Conservation (phyloP, 1,284 basidiomycete genomes). For the Trametes sp. region DNA sequence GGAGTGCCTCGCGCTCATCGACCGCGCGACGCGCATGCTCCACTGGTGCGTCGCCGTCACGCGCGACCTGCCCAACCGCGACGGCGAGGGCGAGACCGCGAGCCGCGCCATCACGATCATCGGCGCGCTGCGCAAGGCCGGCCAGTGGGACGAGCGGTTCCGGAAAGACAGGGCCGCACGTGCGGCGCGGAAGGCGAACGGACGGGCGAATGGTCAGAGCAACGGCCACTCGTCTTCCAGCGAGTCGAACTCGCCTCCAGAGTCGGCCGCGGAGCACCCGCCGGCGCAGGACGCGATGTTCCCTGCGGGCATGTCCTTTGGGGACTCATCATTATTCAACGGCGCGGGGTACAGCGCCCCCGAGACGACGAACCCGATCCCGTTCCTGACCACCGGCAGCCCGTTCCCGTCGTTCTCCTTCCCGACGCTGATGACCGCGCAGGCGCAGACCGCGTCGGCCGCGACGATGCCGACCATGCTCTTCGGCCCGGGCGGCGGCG, state of each 20-base stretch:
- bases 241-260: neutral
- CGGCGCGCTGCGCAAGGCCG: conserved; percentile 35
- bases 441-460: conserved; percentile 15
- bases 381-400: conserved; percentile 13
- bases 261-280: neutral
- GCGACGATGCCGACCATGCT: conserved; percentile 13
- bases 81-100: conserved; percentile 37
- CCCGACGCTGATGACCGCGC: conserved; percentile 3
- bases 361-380: conserved; percentile 3
- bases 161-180: conserved; percentile 10
- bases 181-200: neutral
- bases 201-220: neutral
- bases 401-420: conserved; percentile 10
- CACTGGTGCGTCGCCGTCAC: conserved; percentile 24
- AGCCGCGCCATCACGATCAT: conserved; percentile 33
- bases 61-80: conserved; percentile 4
- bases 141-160: conserved; percentile 34
- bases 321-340: neutral
- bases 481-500: too few species aligned
- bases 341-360: neutral
- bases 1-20: conserved; percentile 37
- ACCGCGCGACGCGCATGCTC: conserved; percentile 34
- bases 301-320: neutral
- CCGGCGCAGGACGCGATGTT: neutral
- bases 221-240: neutral